Percentiles rank a stretch among this genome's conserved stretches.
Conservation (phyloP, 2,329 filamentous ascomycete genomes). For the Boeremia exigua region DNA sequence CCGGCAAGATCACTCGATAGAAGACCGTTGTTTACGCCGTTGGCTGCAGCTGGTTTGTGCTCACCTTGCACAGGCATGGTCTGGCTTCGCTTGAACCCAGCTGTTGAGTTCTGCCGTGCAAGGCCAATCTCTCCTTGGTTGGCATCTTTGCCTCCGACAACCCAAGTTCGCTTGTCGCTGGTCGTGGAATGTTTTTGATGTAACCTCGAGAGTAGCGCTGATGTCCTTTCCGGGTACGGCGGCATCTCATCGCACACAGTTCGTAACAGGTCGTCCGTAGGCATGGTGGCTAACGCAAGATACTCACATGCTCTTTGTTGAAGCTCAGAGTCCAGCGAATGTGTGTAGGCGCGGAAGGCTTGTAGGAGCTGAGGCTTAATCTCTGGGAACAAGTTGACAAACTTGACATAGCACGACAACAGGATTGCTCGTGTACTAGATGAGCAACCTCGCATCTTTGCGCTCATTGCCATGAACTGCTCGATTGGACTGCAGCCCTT, state of each 20-base stretch:
- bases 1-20: constrained; percentile 70
- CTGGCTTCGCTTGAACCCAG: constrained; percentile 85
- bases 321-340: constrained; percentile 91
- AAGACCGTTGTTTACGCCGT: constrained; percentile 58
- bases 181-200: constrained; percentile 94
- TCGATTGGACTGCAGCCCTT: constrained; percentile 94
- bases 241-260: constrained; percentile 99
- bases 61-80: constrained; percentile 57
- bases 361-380: constrained; percentile 94
- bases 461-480: constrained; percentile 90
- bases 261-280: constrained; percentile 87
- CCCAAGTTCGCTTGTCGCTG: constrained; percentile 95
- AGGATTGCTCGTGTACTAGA: constrained; percentile 92
- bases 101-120: constrained; percentile 67
- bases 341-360: constrained; percentile 90
- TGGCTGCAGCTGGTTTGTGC: constrained; percentile 34
- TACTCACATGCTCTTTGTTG: constrained; percentile 98
- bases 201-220: constrained; percentile 85
- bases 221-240: constrained; percentile 92
- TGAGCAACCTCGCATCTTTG: constrained; percentile 87
- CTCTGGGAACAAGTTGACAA: constrained; percentile 96
- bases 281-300: constrained; percentile 80
- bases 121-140: constrained; percentile 86
- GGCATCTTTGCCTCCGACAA: constrained; percentile 95
- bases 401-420: constrained; percentile 94